Conservation (phyloP, 2,329 filamentous ascomycete species). For the Magnaporthiopsis incrustans region DNA sequence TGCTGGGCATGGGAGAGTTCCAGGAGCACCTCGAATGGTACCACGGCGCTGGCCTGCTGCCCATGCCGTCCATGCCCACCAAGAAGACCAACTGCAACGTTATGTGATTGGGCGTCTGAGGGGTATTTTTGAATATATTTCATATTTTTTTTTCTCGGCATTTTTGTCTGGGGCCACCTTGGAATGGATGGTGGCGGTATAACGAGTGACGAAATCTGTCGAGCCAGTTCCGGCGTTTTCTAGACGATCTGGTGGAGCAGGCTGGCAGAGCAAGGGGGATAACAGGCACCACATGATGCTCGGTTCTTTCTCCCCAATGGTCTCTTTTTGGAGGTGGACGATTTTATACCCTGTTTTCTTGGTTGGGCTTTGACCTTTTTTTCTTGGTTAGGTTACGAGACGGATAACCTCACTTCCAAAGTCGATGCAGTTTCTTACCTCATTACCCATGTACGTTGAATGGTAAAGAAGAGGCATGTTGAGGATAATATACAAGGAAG, state of each 20-base stretch:
- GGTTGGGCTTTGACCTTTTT: not conserved
- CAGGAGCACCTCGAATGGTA: conserved; percentile 51
- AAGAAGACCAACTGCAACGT: conserved; percentile 30
- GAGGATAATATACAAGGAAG: not conserved
- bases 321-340: not conserved
- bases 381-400: not conserved
- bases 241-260: not conserved
- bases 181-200: not conserved
- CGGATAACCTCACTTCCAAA: not conserved
- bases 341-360: not conserved
- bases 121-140: not conserved
- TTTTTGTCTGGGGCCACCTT: not conserved
- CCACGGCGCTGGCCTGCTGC: conserved; percentile 35
- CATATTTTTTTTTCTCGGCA: conserved; percentile 3
- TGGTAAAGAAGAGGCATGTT: not conserved
- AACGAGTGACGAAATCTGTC: not conserved
- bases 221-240: conserved; percentile 3
- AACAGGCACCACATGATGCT: not conserved
- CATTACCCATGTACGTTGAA: not conserved
- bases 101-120: conserved; percentile 10
- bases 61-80: conserved; percentile 26
- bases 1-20: conserved; percentile 39
- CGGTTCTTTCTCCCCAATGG: not conserved
- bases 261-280: not conserved
- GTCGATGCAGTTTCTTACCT: not conserved